Percentiles rank a stretch among this genome's conserved stretches.
These are phyloP conservation scores for Suillus ampliporus DNA, from an alignment of 768 basidiomycete genomes.

Conservation along the genomic window DNA sequence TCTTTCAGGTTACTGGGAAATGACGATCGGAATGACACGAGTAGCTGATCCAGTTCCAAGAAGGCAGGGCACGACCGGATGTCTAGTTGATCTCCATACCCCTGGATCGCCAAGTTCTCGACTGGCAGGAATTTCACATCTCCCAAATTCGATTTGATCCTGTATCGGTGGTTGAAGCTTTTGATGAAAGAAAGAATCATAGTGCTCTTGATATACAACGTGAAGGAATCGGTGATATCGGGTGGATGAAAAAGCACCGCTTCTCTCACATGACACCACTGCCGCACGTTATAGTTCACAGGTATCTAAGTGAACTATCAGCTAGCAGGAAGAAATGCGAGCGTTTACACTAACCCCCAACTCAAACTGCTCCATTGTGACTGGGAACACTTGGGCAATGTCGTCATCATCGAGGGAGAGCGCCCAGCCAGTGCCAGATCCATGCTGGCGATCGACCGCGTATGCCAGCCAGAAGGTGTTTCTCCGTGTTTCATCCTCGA, in stretches of 20 bases:
- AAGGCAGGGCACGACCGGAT: slow-evolving; percentile 67
- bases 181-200: slow-evolving; percentile 68
- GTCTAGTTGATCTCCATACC: slow-evolving; percentile 53
- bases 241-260: slow-evolving; percentile 66
- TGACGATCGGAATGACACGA: slow-evolving; percentile 61
- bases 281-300: slow-evolving; percentile 57
- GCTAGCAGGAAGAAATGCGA: slow-evolving; percentile 7
- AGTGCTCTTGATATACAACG: slow-evolving; percentile 70
- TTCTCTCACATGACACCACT: slow-evolving; percentile 69
- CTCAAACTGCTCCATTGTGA: slow-evolving; percentile 63
- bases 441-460: slow-evolving; percentile 67
- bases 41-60: slow-evolving; percentile 61
- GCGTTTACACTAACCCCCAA: slow-evolving; percentile 53
- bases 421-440: slow-evolving; percentile 75
- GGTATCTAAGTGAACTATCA: slow-evolving; percentile 43
- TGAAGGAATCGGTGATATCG: slow-evolving; percentile 71
- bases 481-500: slow-evolving; percentile 74
- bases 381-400: slow-evolving; percentile 71
- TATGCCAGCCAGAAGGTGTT: slow-evolving; percentile 81
- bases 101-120: slow-evolving; percentile 33
- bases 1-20: slow-evolving; percentile 61
- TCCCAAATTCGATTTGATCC: slow-evolving; percentile 62
- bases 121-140: slow-evolving; percentile 52
- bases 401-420: slow-evolving; percentile 75
- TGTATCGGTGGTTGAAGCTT: slow-evolving; percentile 70